A percentile compares a stretch with the other conserved stretches of the same genome.
Conservation (phyloP, 2,329 filamentous ascomycete genomes). For the Neofusicoccum laricinum region DNA sequence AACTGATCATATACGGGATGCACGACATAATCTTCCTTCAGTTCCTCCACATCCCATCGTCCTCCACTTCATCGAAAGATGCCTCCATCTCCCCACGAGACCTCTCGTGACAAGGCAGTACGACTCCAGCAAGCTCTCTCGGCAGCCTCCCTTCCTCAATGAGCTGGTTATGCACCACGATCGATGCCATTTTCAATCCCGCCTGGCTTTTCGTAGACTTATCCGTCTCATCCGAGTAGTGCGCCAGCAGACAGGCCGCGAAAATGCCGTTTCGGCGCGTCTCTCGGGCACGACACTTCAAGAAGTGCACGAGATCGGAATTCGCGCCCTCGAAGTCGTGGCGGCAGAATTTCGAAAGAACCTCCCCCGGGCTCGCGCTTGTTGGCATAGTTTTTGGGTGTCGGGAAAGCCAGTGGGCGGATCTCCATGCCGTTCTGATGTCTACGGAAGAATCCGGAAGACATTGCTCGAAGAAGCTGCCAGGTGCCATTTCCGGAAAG, state of each 20-base stretch:
- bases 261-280: neutral
- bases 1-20: neutral
- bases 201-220: neutral
- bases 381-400: neutral
- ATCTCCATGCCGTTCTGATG: neutral
- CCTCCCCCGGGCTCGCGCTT: neutral
- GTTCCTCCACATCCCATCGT: neutral
- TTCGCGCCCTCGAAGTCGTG: neutral
- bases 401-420: neutral
- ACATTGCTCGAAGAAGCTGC: neutral
- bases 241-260: neutral
- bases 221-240: neutral
- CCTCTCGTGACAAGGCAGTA: neutral
- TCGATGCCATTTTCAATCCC: neutral
- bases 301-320: neutral
- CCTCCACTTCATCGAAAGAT: neutral
- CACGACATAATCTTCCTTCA: neutral
- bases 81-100: neutral
- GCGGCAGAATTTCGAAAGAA: neutral
- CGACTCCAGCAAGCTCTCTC: neutral
- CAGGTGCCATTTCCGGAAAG: neutral
- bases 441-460: neutral
- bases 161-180: neutral
- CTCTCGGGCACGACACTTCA: neutral
- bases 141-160: neutral